Evolutionary conservation across 2,329 filamentous ascomycete genomes (phyloP), one percentile per base, ranked within the genome.

Genomic region (Neurospora sp.): DNA sequence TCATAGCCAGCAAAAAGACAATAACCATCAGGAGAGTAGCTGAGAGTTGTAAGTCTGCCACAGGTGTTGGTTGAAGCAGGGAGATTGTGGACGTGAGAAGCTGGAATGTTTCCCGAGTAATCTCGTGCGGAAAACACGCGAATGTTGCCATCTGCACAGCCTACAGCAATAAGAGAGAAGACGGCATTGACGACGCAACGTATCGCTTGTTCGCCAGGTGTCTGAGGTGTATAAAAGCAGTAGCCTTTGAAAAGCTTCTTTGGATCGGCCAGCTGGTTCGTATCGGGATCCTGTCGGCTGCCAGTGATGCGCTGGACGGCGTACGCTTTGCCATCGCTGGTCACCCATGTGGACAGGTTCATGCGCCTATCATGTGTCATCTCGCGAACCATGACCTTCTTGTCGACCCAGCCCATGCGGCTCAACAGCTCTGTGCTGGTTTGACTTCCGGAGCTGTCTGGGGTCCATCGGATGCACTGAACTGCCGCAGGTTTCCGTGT

Each of bases 361-460:
- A 99, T 99, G 0, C 96, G 95, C 71, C 95, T 88, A 79, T 99
- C 96, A 78, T 97, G 90, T 1, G 95, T 91, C 91, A 99, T 96
- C 76, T 96, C 92, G 19, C 85, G 83, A 68, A 98, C 88, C 1
- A 86, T 88, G 1, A 87, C 85, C 79, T 92, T 95, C 79, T 92
- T 94, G 68, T 90, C 89, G 28, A 97, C 81, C 90, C 93, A 97
- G 67, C 87, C 82, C 89, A 97, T 97, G 69, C 92, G 91, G 76
- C 90, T 94, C 72, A 98, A 82, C 8, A 98, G 85, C 80, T 98
- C 94, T 0, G 96, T 97, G 74, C 89, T 93, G 2, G 94, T 97
- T 80, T 98, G 95, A 72, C 87, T 91, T 23, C 92, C 92, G 40
- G 85, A 87, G 73, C 86, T 90, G 78, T 97, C 94, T 1, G 94